Conservation (phyloP, 2,329 filamentous ascomycete species). For the Nemania bipapillata region DNA sequence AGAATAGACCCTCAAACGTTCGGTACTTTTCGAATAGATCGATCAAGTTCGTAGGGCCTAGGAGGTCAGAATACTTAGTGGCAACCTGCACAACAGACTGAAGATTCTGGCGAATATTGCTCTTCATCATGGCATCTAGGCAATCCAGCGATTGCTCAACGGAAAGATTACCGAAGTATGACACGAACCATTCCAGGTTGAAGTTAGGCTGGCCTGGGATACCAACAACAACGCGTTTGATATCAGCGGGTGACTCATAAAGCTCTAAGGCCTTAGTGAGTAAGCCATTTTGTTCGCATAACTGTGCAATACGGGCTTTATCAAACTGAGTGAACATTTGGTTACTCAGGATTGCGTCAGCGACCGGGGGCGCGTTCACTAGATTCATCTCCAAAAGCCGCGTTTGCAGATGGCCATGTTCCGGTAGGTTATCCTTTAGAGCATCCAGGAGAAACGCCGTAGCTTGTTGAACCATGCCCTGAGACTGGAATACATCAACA, state of each 20-base stretch:
- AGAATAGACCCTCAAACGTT: slow-evolving; percentile 95
- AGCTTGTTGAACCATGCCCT: slow-evolving; percentile 96
- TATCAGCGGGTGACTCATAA: slow-evolving; percentile 86
- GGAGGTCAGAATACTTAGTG: slow-evolving; percentile 96
- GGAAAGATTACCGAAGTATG: slow-evolving; percentile 92
- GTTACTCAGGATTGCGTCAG: slow-evolving; percentile 96
- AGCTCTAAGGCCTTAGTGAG: slow-evolving; percentile 90
- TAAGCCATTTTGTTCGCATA: slow-evolving; percentile 93
- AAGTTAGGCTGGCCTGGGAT: slow-evolving; percentile 85
- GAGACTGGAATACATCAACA: slow-evolving; percentile 96
- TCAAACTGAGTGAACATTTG: slow-evolving; percentile 99
- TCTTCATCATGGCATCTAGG: slow-evolving; percentile 94
- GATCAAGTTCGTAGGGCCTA: slow-evolving; percentile 87
- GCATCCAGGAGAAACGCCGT: slow-evolving; percentile 98
- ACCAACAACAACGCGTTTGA: slow-evolving; percentile 90
- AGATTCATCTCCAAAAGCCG: slow-evolving; percentile 98
- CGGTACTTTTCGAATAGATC: slow-evolving; percentile 98
- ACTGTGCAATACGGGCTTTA: slow-evolving; percentile 83
- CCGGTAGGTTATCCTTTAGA: slow-evolving; percentile 91
- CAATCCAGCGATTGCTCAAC: slow-evolving; percentile 95
- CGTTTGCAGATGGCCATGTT: slow-evolving; percentile 93
- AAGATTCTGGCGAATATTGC: slow-evolving; percentile 96
- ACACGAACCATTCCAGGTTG: slow-evolving; percentile 88
- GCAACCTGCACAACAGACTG: slow-evolving; percentile 94
- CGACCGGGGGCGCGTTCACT: slow-evolving; percentile 94